phyloP scores from a whole-genome alignment of 177 flowering plant species.

The Vitis hybrid region DNA sequence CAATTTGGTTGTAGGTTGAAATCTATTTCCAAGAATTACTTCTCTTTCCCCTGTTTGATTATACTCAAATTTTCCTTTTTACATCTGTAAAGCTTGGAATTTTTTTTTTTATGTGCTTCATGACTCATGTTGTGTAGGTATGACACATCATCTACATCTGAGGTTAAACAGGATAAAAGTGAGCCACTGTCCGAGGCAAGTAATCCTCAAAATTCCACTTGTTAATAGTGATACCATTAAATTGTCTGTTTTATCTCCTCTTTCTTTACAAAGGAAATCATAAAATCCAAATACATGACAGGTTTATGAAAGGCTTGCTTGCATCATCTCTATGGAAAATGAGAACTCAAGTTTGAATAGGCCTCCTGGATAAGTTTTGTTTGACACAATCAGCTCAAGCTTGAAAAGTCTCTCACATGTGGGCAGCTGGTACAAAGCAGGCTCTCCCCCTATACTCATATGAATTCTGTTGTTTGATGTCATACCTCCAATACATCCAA shows the following conservation, averaged over 20 bases:
- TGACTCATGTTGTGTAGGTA: conserved; percentile 53
- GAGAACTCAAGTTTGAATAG: conserved; percentile 59
- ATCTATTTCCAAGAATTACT: not conserved
- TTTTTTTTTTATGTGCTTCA: not conserved
- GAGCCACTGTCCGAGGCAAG: conserved; percentile 66
- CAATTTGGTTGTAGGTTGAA: not conserved
- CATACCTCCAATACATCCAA: no score
- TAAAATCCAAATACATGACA: conserved; percentile 16
- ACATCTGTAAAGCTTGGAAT: not conserved
- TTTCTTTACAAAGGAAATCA: not conserved
- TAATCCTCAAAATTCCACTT: not conserved
- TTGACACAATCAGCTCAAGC: not conserved
- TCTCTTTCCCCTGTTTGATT: not conserved
- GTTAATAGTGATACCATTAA: not conserved
- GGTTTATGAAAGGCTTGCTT: conserved; percentile 83
- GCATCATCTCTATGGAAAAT: conserved; percentile 74
- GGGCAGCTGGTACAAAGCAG: not conserved
- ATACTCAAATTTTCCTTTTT: not conserved
- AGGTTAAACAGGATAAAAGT: conserved; percentile 25
- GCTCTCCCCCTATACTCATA: not conserved
- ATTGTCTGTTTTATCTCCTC: not conserved
- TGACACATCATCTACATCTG: conserved; percentile 37
- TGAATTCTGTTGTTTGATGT: not conserved
- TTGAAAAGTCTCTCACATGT: not conserved
- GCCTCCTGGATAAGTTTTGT: conserved; percentile 9